Percentiles rank a stretch among this genome's conserved stretches.
These are phyloP conservation scores for Galerina marginata DNA, from an alignment of 768 basidiomycete genomes.

Conservation along the genomic window DNA sequence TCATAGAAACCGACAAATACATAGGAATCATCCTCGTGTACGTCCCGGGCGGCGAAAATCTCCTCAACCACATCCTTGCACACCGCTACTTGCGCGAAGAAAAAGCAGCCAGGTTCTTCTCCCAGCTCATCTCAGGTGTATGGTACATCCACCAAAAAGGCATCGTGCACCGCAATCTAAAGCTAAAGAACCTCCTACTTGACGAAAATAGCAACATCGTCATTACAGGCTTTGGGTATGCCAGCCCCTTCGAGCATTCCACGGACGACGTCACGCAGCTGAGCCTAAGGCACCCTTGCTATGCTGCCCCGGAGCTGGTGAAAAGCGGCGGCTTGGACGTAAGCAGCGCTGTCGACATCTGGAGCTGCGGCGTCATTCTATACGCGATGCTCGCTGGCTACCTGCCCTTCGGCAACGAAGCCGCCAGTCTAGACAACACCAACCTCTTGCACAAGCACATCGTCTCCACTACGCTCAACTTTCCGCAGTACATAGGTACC, in stretches of 20 bases:
- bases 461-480: constrained; percentile 68
- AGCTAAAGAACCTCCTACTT: constrained; percentile 96
- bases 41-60: constrained; percentile 90
- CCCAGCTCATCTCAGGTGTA: constrained; percentile 97
- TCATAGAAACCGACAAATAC: constrained; percentile 99
- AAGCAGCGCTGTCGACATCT: constrained; percentile 97
- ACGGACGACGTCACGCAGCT: constrained; percentile 99
- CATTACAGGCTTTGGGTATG: constrained; percentile 99
- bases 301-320: constrained; percentile 97
- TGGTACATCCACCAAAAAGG: constrained; percentile 99
- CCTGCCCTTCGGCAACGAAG: constrained; percentile 99
- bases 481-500: no score
- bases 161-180: constrained; percentile 98
- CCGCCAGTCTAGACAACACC: constrained; percentile 98
- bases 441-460: constrained; percentile 99
- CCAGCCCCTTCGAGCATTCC: no score
- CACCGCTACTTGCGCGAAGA: constrained; percentile 95
- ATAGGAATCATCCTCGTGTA: constrained; percentile 99
- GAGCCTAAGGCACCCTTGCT: constrained; percentile 95
- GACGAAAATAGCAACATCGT: constrained; percentile 98
- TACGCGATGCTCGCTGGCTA: constrained; percentile 98
- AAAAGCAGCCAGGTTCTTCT: constrained; percentile 95
- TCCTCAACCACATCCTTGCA: constrained; percentile 98
- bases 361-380: constrained; percentile 94
- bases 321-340: constrained; percentile 97